Percentiles rank a stretch among this genome's conserved stretches.
These are phyloP conservation scores for Isatis tinctoria DNA, from an alignment of 345 rosid genomes.

Conservation along the genomic window DNA sequence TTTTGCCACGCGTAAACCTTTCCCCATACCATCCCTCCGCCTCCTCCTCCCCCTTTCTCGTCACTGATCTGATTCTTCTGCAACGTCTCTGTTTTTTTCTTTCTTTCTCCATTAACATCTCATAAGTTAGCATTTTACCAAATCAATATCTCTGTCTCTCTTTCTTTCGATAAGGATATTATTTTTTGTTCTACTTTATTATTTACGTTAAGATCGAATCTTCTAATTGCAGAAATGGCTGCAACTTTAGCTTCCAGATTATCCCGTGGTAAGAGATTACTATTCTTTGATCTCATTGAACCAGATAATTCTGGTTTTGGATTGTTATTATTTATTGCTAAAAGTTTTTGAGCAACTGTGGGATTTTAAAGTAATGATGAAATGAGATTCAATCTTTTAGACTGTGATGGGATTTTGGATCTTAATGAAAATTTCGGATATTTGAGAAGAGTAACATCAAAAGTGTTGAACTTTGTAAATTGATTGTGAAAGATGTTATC, in stretches of 20 bases:
- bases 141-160: neutral
- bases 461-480: neutral
- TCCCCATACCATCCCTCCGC: neutral
- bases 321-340: neutral
- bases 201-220: neutral
- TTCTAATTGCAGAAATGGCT: conserved; percentile 24
- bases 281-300: neutral
- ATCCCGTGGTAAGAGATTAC: conserved; percentile 17
- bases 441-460: neutral
- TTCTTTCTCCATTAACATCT: neutral
- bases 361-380: neutral
- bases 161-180: neutral
- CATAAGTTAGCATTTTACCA: neutral
- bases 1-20: conserved; percentile 25
- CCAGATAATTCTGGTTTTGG: neutral
- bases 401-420: conserved; percentile 1
- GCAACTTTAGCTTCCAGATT: conserved; percentile 32
- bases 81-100: conserved; percentile 6
- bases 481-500: neutral
- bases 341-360: neutral
- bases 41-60: neutral
- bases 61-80: neutral
- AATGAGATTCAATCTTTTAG: neutral
- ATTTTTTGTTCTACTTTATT: neutral
- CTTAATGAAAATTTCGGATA: neutral